Percentiles rank a stretch among this genome's conserved stretches.
Conservation (phyloP, 2,329 filamentous ascomycete genomes). For the Fusarium brachygibbosum region DNA sequence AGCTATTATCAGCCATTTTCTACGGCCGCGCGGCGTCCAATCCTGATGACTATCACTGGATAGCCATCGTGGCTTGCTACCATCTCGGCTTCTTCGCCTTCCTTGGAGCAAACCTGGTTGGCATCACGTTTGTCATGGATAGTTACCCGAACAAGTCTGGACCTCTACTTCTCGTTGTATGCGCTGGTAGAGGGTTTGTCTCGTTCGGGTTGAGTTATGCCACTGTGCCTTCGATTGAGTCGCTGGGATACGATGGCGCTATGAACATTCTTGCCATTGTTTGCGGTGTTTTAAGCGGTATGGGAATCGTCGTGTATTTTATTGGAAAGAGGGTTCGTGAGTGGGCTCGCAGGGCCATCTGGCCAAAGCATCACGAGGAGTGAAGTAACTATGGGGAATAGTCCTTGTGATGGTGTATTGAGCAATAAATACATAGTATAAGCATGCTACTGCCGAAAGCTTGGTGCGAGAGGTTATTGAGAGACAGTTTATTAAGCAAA, state of each 20-base stretch:
- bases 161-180: slow-evolving; percentile 5
- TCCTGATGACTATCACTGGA: slow-evolving; percentile 17
- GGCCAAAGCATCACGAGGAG: slow-evolving; percentile 23
- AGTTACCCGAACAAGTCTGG: slow-evolving; percentile 19
- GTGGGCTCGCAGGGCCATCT: slow-evolving; percentile 14
- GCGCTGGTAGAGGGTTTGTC: slow-evolving; percentile 1
- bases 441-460: too few species aligned
- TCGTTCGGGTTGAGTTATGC: slow-evolving; percentile 12
- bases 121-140: slow-evolving; percentile 20
- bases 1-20: background rate
- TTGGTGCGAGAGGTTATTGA: too few species aligned
- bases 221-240: slow-evolving; percentile 9
- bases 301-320: slow-evolving; percentile 7
- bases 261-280: slow-evolving; percentile 19
- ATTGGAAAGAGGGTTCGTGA: slow-evolving; percentile 19
- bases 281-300: slow-evolving; percentile 6
- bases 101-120: slow-evolving; percentile 6
- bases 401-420: too few species aligned
- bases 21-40: slow-evolving; percentile 9
- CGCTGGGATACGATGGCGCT: slow-evolving; percentile 9
- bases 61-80: slow-evolving; percentile 3
- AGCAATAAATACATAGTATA: too few species aligned
- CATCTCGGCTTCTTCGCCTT: slow-evolving; percentile 19
- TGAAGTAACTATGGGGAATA: too few species aligned
- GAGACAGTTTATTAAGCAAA: too few species aligned